A percentile compares a stretch with the other conserved stretches of the same genome.
phyloP scores from a whole-genome alignment of 108 stramenopile genomes.

The Schizochytrium sp. region DNA sequence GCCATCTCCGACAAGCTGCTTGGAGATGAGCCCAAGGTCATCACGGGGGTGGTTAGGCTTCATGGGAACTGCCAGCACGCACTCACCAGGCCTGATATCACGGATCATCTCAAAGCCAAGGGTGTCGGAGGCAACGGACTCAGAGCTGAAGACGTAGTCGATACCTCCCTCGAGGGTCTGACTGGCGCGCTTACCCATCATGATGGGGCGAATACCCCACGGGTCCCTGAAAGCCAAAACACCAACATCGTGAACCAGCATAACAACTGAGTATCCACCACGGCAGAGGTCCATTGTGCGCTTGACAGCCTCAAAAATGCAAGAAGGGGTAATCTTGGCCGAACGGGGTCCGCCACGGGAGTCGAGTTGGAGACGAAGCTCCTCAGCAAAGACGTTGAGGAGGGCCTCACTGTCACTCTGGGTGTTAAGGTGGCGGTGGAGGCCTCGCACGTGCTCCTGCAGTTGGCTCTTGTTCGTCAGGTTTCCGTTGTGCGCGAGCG shows the following conservation, averaged over 20 bases:
- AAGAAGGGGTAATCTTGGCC: neutral
- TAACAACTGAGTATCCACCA: slow-evolving; percentile 93
- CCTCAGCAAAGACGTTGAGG: slow-evolving; percentile 94
- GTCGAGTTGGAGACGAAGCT: slow-evolving; percentile 70
- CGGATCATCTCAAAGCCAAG: slow-evolving; percentile 90
- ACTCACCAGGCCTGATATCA: slow-evolving; percentile 94
- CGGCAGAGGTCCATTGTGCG: slow-evolving; percentile 86
- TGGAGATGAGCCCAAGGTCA: slow-evolving; percentile 13
- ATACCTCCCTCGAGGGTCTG: slow-evolving; percentile 61
- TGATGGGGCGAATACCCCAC: slow-evolving; percentile 95
- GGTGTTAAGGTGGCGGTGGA: slow-evolving; percentile 90
- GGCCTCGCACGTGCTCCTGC: slow-evolving; percentile 48
- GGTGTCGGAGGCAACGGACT: slow-evolving; percentile 97
- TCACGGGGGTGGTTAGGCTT: slow-evolving; percentile 79
- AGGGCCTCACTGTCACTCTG: slow-evolving; percentile 93
- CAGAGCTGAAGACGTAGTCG: slow-evolving; percentile 91
- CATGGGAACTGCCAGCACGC: slow-evolving; percentile 74
- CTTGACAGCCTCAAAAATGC: slow-evolving; percentile 69
- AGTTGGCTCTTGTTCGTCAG: slow-evolving; percentile 89
- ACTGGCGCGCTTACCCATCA: slow-evolving; percentile 82
- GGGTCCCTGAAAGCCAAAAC: slow-evolving; percentile 96
- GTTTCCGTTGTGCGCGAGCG: slow-evolving; percentile 98
- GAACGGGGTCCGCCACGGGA: neutral
- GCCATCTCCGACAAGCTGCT: slow-evolving; percentile 36
- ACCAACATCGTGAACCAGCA: slow-evolving; percentile 93